phyloP scores from a whole-genome alignment of 768 basidiomycete species.

The Lepiota brunneoincarnata region DNA sequence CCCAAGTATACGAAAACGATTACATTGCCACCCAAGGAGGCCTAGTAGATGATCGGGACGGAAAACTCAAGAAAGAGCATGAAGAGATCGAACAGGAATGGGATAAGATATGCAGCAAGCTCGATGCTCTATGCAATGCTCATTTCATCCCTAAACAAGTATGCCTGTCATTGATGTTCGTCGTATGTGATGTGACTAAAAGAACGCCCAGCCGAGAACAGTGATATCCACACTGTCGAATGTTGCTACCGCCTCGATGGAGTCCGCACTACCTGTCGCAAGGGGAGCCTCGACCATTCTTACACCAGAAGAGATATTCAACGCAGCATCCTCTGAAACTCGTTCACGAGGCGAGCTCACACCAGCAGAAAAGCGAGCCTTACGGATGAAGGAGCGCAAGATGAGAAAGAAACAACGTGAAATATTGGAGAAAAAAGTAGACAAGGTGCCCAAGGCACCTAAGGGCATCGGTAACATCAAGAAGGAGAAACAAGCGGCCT shows the following conservation, averaged over 20 bases:
- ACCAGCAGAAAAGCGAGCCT: constrained; percentile 74
- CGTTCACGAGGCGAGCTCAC: constrained; percentile 80
- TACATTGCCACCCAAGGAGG: constrained; percentile 69
- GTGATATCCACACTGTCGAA: constrained; percentile 83
- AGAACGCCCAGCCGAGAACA: constrained; percentile 70
- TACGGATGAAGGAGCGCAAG: constrained; percentile 70
- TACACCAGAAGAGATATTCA: constrained; percentile 90
- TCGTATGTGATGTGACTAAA: neutral
- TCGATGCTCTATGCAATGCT: constrained; percentile 93
- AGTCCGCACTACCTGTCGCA: constrained; percentile 87
- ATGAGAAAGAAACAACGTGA: constrained; percentile 66
- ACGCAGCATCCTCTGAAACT: constrained; percentile 51
- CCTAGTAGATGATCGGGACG: constrained; percentile 76
- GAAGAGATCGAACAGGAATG: constrained; percentile 80
- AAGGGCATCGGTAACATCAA: constrained; percentile 56
- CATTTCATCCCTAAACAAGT: constrained; percentile 96
- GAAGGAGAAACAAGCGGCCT: constrained; percentile 81
- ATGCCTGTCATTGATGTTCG: constrained; percentile 22
- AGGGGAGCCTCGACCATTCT: constrained; percentile 76
- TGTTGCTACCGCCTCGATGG: constrained; percentile 75
- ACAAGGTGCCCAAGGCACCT: constrained; percentile 53
- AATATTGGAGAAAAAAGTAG: constrained; percentile 58
- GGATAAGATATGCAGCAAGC: constrained; percentile 81
- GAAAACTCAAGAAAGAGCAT: constrained; percentile 85
- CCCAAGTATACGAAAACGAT: constrained; percentile 95